Conservation (phyloP, 192 early-diverging fungal species). For the Gigaspora rosea region DNA sequence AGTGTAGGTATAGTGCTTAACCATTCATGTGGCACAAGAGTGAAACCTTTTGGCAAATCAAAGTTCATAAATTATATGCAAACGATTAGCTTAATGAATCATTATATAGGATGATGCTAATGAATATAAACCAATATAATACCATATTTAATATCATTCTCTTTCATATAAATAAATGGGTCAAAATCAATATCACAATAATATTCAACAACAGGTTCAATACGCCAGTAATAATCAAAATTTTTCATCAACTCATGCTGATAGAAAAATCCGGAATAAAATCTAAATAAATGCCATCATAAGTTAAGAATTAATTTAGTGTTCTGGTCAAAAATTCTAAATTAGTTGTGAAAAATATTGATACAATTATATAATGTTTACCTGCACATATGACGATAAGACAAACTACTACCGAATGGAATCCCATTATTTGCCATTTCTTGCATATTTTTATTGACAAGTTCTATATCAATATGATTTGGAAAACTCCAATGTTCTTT, state of each 20-base stretch:
- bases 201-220: slow-evolving; percentile 82
- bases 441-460: slow-evolving; percentile 52
- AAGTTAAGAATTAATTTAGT: too few species aligned
- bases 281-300: slow-evolving; percentile 35
- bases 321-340: background rate
- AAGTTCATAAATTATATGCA: too few species aligned
- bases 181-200: slow-evolving; percentile 81
- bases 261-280: slow-evolving; percentile 78
- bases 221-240: slow-evolving; percentile 86
- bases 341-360: background rate
- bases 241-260: slow-evolving; percentile 66
- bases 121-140: too few species aligned
- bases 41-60: slow-evolving; percentile 73
- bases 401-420: slow-evolving; percentile 66
- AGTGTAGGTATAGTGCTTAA: slow-evolving; percentile 69
- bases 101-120: too few species aligned
- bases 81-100: too few species aligned
- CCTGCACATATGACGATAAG: slow-evolving; percentile 80
- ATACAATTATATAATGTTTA: slow-evolving; percentile 21
- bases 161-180: slow-evolving; percentile 78
- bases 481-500: slow-evolving; percentile 81
- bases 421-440: slow-evolving; percentile 55
- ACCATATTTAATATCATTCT: slow-evolving; percentile 80
- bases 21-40: slow-evolving; percentile 72
- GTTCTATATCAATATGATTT: slow-evolving; percentile 68